A percentile compares a stretch with the other conserved stretches of the same genome.
Evolutionary conservation across 2,329 filamentous ascomycete genomes (phyloP).

Genomic region (Magnaporthiopsis poae): DNA sequence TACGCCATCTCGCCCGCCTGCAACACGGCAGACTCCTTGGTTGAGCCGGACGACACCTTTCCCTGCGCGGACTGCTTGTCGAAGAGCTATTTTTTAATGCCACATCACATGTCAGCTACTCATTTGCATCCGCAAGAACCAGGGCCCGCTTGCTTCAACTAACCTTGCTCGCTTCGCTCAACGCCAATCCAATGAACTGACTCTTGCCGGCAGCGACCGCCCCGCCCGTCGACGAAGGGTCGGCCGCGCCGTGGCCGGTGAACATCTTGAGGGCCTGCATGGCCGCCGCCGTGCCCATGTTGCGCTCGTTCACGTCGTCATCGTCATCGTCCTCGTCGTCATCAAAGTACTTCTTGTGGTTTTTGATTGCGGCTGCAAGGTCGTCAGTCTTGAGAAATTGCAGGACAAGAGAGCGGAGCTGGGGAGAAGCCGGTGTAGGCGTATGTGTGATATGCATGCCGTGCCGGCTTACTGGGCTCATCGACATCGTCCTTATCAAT

Average conservation of each 20-base stretch:
- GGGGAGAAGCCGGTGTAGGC: no score
- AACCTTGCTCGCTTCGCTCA: slow-evolving; percentile 77
- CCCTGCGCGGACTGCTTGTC: slow-evolving; percentile 47
- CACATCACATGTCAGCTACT: background rate
- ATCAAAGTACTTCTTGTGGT: slow-evolving; percentile 68
- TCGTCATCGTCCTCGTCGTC: slow-evolving; percentile 32
- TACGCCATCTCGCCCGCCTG: slow-evolving; percentile 76
- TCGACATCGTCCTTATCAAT: slow-evolving; percentile 38
- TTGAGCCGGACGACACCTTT: slow-evolving; percentile 46
- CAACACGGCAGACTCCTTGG: slow-evolving; percentile 72
- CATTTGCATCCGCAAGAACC: no score
- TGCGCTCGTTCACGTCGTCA: slow-evolving; percentile 35
- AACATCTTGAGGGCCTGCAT: slow-evolving; percentile 79
- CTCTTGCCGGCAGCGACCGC: slow-evolving; percentile 45
- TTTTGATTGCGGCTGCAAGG: slow-evolving; percentile 51
- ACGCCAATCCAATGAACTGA: slow-evolving; percentile 73
- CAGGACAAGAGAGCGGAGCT: background rate
- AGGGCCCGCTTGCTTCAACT: no score
- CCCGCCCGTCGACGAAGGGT: slow-evolving; percentile 29
- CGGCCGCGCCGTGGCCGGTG: slow-evolving; percentile 41
- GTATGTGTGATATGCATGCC: no score
- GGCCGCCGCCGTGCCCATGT: slow-evolving; percentile 63
- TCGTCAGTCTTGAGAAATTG: background rate
- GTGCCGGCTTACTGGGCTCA: slow-evolving; percentile 34
- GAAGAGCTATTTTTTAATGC: slow-evolving; percentile 37